Evolutionary conservation across 805 yeast genomes (phyloP).

Genomic region (Saturnispora kantuleensis): DNA sequence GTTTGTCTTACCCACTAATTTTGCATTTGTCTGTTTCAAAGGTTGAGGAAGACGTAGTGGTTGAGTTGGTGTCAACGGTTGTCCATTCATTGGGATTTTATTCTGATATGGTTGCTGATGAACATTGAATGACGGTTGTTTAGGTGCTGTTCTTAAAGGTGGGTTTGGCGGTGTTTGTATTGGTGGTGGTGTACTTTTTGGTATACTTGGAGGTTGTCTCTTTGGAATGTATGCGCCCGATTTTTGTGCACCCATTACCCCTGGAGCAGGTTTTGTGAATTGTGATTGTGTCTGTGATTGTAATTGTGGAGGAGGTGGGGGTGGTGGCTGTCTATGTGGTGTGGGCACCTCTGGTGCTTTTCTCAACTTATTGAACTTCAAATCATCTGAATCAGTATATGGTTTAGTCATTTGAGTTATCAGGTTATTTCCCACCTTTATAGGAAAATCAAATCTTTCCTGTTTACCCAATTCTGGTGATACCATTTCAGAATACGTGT

Average conservation of each 20-base stretch:
- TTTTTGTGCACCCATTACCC: neutral
- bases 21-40: slow-evolving; percentile 17
- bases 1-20: slow-evolving; percentile 8
- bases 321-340: slow-evolving; percentile 6
- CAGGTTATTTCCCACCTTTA: slow-evolving; percentile 6
- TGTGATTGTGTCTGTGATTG: slow-evolving; percentile 12
- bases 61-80: slow-evolving; percentile 31
- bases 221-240: slow-evolving; percentile 25
- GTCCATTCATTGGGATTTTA: slow-evolving; percentile 15
- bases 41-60: slow-evolving; percentile 14
- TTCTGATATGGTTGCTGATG: slow-evolving; percentile 12
- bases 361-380: slow-evolving; percentile 25
- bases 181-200: slow-evolving; percentile 8
- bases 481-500: slow-evolving; percentile 37
- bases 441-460: neutral
- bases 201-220: slow-evolving; percentile 29
- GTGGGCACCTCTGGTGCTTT: slow-evolving; percentile 25
- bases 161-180: slow-evolving; percentile 3
- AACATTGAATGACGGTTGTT: neutral
- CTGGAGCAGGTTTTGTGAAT: too few species aligned
- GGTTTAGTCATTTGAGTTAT: slow-evolving; percentile 27
- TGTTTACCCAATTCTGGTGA: slow-evolving; percentile 28
- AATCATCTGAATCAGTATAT: slow-evolving; percentile 13
- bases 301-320: neutral
- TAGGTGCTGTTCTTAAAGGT: neutral